A percentile compares a stretch with the other conserved stretches of the same genome.
Conservation (phyloP, 2,329 filamentous ascomycete species). For the Oidium heveae region DNA sequence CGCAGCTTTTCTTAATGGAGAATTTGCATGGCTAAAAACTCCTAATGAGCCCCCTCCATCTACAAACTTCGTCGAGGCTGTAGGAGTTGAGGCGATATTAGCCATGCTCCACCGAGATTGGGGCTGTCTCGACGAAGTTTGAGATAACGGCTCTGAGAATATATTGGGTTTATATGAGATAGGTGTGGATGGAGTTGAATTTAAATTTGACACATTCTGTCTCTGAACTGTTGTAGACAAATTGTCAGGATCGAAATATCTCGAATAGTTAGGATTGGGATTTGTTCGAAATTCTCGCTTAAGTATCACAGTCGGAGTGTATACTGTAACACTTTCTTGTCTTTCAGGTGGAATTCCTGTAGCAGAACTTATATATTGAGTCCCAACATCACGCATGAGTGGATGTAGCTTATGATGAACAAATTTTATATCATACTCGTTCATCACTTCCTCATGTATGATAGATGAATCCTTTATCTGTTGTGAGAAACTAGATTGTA, state of each 20-base stretch:
- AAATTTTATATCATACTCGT: constrained; percentile 90
- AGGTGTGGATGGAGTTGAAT: constrained; percentile 14
- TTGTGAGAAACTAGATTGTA: constrained; percentile 53
- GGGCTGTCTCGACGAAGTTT: constrained; percentile 25
- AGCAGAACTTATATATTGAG: constrained; percentile 31
- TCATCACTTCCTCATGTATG: constrained; percentile 75
- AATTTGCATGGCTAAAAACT: constrained; percentile 54
- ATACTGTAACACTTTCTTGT: neutral
- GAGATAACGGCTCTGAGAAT: constrained; percentile 13
- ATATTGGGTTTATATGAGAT: constrained; percentile 16
- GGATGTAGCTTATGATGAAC: constrained; percentile 77
- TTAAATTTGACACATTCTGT: constrained; percentile 14
- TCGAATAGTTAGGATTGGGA: constrained; percentile 57
- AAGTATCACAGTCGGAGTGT: constrained; percentile 25
- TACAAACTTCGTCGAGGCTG: constrained; percentile 4
- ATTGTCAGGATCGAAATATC: constrained; percentile 29
- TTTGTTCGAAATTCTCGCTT: constrained; percentile 58
- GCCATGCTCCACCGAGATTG: constrained; percentile 21
- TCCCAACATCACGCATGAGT: constrained; percentile 51
- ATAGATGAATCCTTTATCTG: constrained; percentile 66
- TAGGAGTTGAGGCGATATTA: constrained; percentile 7
- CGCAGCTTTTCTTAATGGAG: constrained; percentile 55
- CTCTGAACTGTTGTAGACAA: constrained; percentile 25
- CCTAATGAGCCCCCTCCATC: constrained; percentile 58
- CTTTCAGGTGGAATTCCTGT: neutral